Conservation (phyloP, 2,329 filamentous ascomycete genomes). For the Sporothrix brunneoviolacea region DNA sequence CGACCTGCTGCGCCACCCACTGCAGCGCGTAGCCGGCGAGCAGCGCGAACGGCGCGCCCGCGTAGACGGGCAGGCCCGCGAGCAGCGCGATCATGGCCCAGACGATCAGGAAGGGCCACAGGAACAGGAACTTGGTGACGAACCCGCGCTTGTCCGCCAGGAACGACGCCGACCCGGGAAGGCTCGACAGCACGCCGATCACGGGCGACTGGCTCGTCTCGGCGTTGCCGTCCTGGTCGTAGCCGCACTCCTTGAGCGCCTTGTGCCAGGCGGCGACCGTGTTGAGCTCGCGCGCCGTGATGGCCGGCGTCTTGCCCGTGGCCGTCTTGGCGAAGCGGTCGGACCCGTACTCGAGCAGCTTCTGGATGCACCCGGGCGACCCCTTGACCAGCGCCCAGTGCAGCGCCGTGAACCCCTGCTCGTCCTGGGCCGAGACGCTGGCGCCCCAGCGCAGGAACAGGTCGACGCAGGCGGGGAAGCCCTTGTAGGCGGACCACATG, state of each 20-base stretch:
- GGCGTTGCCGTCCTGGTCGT: constrained; percentile 58
- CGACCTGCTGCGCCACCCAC: constrained; percentile 67
- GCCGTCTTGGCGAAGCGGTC: constrained; percentile 87
- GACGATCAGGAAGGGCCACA: constrained; percentile 77
- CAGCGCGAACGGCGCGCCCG: constrained; percentile 66
- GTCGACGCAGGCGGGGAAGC: constrained; percentile 86
- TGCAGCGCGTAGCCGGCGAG: constrained; percentile 65
- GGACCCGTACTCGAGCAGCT: constrained; percentile 89
- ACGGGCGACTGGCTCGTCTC: constrained; percentile 39
- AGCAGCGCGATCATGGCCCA: constrained; percentile 65
- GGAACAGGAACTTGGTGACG: constrained; percentile 78
- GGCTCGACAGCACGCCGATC: constrained; percentile 29
- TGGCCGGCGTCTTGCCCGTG: constrained; percentile 82
- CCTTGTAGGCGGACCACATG: constrained; percentile 99
- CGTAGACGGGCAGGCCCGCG: constrained; percentile 65
- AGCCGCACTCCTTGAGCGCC: constrained; percentile 23
- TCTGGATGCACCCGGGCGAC: constrained; percentile 80
- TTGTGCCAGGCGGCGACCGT: constrained; percentile 55
- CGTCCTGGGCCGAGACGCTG: constrained; percentile 82
- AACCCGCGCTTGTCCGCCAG: constrained; percentile 67
- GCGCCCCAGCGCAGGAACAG: constrained; percentile 91
- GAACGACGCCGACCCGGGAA: constrained; percentile 62
- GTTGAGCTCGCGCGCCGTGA: constrained; percentile 86
- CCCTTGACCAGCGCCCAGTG: constrained; percentile 98
- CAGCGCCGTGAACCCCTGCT: constrained; percentile 87